These are phyloP conservation scores for Podosphaera fusca DNA, from an alignment of 2,329 filamentous ascomycete genomes.

Conservation along the genomic window DNA sequence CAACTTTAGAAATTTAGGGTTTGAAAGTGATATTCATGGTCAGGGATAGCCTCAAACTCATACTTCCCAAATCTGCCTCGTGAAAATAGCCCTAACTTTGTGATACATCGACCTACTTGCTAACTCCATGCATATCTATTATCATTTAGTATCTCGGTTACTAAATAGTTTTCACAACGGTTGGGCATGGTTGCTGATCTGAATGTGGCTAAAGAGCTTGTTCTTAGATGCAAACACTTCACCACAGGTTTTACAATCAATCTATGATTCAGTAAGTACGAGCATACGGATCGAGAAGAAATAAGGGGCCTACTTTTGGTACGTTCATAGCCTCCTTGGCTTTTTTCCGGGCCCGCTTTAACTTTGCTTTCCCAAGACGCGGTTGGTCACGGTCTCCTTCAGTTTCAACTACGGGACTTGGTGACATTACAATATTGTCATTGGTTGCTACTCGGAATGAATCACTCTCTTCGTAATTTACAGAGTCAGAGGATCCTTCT, in stretches of 20 bases:
- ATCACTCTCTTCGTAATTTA: not conserved
- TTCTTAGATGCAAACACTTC: conserved; percentile 34
- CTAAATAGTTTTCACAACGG: conserved; percentile 9
- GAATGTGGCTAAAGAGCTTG: conserved; percentile 40
- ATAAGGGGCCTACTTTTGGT: conserved; percentile 5
- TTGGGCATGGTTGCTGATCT: conserved; percentile 31
- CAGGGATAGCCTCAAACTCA: too few species aligned
- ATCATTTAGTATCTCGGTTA: not conserved
- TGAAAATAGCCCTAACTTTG: too few species aligned
- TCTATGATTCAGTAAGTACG: conserved; percentile 10
- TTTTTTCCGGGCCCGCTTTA: conserved; percentile 26
- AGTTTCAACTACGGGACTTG: not conserved
- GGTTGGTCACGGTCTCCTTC: conserved; percentile 2
- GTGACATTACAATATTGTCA: not conserved
- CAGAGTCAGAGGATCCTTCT: not conserved
- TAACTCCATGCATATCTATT: not conserved
- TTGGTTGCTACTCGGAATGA: not conserved
- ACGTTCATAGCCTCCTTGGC: conserved; percentile 15
- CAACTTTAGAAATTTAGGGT: too few species aligned
- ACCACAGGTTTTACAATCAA: conserved; percentile 32
- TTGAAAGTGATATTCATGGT: too few species aligned
- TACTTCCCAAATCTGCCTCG: too few species aligned
- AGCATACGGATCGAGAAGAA: conserved; percentile 2
- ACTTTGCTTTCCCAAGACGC: conserved; percentile 28
- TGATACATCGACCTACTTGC: not conserved